Evolutionary conservation across 1,284 basidiomycete genomes (phyloP).

Genomic region (Prillingera fragicola): DNA sequence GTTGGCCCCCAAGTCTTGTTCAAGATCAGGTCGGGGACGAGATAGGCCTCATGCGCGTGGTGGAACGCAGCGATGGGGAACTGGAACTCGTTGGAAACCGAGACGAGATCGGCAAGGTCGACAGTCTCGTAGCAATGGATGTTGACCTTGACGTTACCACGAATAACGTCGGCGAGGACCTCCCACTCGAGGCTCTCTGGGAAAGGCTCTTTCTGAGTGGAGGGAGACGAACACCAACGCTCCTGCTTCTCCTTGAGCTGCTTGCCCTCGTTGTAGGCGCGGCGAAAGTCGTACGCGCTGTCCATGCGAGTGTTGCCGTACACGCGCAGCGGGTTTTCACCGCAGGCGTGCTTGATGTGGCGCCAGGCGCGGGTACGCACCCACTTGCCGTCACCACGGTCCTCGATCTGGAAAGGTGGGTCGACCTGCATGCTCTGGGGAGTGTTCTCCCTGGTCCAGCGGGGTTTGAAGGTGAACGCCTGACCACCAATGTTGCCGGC

Average conservation of each 20-base stretch:
- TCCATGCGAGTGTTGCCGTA: constrained; percentile 55
- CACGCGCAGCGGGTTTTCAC: constrained; percentile 52
- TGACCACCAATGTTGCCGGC: constrained; percentile 46
- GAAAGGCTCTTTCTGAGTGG: constrained; percentile 52
- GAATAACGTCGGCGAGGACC: constrained; percentile 75
- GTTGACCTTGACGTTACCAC: constrained; percentile 62
- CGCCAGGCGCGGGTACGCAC: constrained; percentile 39
- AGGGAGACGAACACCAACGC: constrained; percentile 58
- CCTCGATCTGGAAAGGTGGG: constrained; percentile 42
- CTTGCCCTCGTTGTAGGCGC: constrained; percentile 65
- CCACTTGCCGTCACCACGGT: constrained; percentile 32
- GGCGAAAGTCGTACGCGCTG: constrained; percentile 56
- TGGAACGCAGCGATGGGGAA: constrained; percentile 24
- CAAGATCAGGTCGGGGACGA: constrained; percentile 70
- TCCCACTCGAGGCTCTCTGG: constrained; percentile 79
- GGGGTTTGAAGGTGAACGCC: constrained; percentile 53
- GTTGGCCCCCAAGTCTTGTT: constrained; percentile 29
- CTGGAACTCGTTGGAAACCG: constrained; percentile 72
- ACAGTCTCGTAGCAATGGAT: constrained; percentile 73
- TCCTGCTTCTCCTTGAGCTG: constrained; percentile 67
- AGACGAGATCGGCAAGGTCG: constrained; percentile 59
- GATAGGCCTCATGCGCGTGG: constrained; percentile 69
- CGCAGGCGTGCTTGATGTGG: constrained; percentile 49
- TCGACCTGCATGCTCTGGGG: constrained; percentile 49
- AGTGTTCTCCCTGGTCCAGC: constrained; percentile 46